Base-by-base conservation (phyloP, 2,329 filamentous ascomycete genomes). In the Venturia aucupariae region DNA sequence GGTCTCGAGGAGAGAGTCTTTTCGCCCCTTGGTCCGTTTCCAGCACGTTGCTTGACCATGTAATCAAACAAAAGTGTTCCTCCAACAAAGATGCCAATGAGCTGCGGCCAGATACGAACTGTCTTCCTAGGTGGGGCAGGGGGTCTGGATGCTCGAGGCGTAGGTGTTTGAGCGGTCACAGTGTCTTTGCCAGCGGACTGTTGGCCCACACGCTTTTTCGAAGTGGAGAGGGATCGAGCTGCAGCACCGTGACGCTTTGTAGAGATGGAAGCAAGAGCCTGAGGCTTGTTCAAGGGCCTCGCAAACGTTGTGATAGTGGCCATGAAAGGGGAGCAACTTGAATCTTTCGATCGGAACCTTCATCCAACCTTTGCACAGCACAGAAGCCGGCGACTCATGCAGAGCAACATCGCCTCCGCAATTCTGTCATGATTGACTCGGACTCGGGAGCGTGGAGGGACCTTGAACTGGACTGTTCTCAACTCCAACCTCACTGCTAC, bases 41-140 rank as follows among this genome's bases (percentile, higher is more conserved):
- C 78, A 67, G 76, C 74, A 55, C 79, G 72, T 66, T 76, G 72
- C 66, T 80, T 79, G 46, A 78, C 75, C 60, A 81, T 74, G 67
- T 73, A 73, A 69, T 77, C 77, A 73, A 81, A 81, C 63, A 77
- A 71, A 62, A 75, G 75, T 57, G 74, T 77, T 67, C 79, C 79
- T 41, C 74, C 67, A 64, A 69, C 74, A 71, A 81, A 79, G 70
- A 81, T 81, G 69, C 73, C 71, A 65, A 80, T 67, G 59, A 81
- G 75, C 10, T 51, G 51, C 30, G 79, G 79, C 74, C 74, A 76
- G 69, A 76, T 70, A 66, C 74, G 42, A 35, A 65, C n/a, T 15
- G 64, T 62, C 24, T 60, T 60, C 27, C 38, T 32, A 13, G 38
- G 59, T 24, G 59, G 59, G 13, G 41, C 3, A 27, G 44, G 61